Evolutionary conservation across 495 filamentous ascomycete genomes (phyloP), one percentile per base, ranked within the genome.

Genomic region (Elasticomyces elasticus): DNA sequence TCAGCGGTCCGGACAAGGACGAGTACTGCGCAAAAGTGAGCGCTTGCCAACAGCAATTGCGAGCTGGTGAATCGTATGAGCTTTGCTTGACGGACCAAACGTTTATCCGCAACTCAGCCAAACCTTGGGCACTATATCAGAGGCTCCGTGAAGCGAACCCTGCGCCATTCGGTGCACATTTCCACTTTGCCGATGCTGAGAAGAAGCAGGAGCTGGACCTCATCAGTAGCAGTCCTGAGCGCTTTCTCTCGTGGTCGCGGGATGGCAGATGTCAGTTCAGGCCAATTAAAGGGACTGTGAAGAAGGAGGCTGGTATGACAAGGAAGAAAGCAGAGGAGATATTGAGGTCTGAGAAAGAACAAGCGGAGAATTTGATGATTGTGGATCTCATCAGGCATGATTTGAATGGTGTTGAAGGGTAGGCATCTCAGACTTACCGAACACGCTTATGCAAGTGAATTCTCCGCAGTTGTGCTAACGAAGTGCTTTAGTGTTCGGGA

Each of bases 281-380:
- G 20, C 92, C 92, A 0, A 98, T 98, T 76, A 98, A 98, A 72
- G 92, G 92, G 24, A 98, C 92, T 0, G 87, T 96, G 31, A 79
- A 79, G 47, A 94, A 92, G 64, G 76, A 77, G 0, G 65, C 73
- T 27, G 67, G 67, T 15, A 78, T 80, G 63, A 91, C 85, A 1
- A 71, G 83, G 38, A 76, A 72, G 12, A 73, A 84, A 58, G 91
- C 90, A 13, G 79, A 78, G 35, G 66, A 67, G 35, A 78, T 89
- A 54, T 77, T 95, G 3, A 74, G 81, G 46, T 76, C 84, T 1
- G 81, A 83, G 12, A 98, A 98, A 64, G 92, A 96, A 64, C 83
- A 82, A 62, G 90, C 92, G 12, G 92, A 98, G 70, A 96, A 96
- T 63, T 78, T 98, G 6, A 98, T 98, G 92, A 96, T 98, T 55